phyloP scores from a whole-genome alignment of 106 monocot species.

The Chionographis japonica region DNA sequence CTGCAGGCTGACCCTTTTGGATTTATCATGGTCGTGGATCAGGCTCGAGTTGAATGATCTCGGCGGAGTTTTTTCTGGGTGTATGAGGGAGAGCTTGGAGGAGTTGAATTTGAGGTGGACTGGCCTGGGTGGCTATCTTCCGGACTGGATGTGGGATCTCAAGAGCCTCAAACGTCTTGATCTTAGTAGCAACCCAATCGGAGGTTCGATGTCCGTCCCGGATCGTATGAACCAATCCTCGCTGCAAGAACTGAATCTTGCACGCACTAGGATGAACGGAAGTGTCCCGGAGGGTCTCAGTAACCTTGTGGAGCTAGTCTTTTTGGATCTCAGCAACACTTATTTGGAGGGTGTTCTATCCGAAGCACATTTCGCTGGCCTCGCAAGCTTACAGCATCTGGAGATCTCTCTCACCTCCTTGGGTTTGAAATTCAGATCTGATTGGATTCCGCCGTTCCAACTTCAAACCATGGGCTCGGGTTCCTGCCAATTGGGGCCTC shows the following conservation, averaged over 20 bases:
- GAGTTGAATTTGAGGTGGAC: background rate
- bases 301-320: background rate
- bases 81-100: background rate
- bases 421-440: background rate
- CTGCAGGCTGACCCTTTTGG: too few species aligned
- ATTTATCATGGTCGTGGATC: too few species aligned
- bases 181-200: background rate
- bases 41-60: background rate
- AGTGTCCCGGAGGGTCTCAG: background rate
- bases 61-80: background rate
- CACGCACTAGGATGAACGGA: constrained; percentile 2
- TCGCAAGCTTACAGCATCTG: background rate
- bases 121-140: background rate
- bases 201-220: background rate
- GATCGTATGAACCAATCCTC: background rate
- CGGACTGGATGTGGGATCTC: background rate
- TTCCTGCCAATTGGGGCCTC: background rate
- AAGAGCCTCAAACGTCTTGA: background rate
- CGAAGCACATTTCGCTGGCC: constrained; percentile 1
- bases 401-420: background rate
- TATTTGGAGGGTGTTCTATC: constrained; percentile 6
- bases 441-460: constrained; percentile 20
- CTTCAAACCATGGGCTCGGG: background rate
- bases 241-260: constrained; percentile 1
- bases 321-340: background rate